Conservation (phyloP, 176 grass and related monocot species). For the Thalia dealbata region DNA sequence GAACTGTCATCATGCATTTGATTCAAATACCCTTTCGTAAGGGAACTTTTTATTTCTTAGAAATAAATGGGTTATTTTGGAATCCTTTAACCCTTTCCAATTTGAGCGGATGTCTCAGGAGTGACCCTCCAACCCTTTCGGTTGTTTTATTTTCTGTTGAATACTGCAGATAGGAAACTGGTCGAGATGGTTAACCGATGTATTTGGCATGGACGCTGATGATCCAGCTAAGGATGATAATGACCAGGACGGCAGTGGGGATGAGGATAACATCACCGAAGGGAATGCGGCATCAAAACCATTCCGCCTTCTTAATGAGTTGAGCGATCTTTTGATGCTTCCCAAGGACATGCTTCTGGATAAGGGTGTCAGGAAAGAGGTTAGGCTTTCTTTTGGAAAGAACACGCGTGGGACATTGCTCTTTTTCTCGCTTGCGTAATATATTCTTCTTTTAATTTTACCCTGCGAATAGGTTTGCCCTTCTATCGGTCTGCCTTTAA, state of each 20-base stretch:
- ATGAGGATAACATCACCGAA: conserved; percentile 25
- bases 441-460: no score
- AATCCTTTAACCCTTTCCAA: no score
- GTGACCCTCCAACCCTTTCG: no score
- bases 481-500: conserved; percentile 53
- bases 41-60: no score
- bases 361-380: conserved; percentile 68
- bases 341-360: conserved; percentile 97
- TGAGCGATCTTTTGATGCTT: conserved; percentile 95
- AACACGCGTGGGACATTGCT: neutral
- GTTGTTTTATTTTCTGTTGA: neutral
- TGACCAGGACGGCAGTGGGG: conserved; percentile 6
- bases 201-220: conserved; percentile 43
- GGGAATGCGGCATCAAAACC: conserved; percentile 25
- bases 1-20: no score
- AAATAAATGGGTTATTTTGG: no score
- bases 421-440: no score
- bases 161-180: conserved; percentile 85
- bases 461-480: conserved; percentile 44
- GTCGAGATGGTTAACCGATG: conserved; percentile 82
- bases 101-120: no score
- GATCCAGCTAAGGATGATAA: conserved; percentile 26
- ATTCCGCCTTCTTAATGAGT: conserved; percentile 69
- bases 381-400: conserved; percentile 25
- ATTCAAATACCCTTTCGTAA: no score